Percentiles rank a stretch among this genome's conserved stretches.
Conservation (phyloP, 208 protist species). For the Naegleria gruberi region DNA sequence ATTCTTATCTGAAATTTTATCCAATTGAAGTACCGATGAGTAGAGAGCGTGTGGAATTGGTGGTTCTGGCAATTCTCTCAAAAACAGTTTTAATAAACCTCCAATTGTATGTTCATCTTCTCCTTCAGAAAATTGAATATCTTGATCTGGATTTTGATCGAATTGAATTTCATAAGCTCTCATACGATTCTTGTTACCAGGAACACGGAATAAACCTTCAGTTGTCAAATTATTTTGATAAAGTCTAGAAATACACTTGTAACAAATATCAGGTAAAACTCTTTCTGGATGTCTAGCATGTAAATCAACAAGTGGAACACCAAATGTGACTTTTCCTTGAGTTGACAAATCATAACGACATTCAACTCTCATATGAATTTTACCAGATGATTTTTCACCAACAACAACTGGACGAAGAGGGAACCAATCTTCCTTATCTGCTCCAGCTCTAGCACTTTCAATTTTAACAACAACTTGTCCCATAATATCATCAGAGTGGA, state of each 20-base stretch:
- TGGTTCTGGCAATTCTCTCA: conserved; percentile 17
- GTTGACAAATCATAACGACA: neutral
- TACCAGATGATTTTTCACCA: neutral
- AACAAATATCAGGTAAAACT: neutral
- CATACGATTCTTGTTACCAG: conserved; percentile 12
- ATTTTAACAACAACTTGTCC: conserved; percentile 1
- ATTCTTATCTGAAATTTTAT: neutral
- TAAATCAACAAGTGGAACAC: neutral
- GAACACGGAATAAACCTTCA: conserved; percentile 2
- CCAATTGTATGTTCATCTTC: conserved; percentile 6
- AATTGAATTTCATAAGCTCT: neutral
- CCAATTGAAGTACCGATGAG: neutral
- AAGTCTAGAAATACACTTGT: neutral
- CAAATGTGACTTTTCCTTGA: neutral
- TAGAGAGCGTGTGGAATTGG: neutral
- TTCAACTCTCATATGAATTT: neutral
- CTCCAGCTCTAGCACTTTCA: neutral
- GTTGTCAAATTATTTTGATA: neutral
- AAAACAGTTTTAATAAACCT: conserved; percentile 1
- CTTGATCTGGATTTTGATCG: neutral
- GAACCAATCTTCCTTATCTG: neutral
- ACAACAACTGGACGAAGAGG: neutral
- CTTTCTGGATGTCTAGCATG: neutral
- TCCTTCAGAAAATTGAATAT: neutral
- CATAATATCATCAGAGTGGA: neutral